A percentile compares a stretch with the other conserved stretches of the same genome.
These are phyloP conservation scores for Tolypocladium tropicale DNA, from an alignment of 2,329 filamentous ascomycete species.

Conservation along the genomic window DNA sequence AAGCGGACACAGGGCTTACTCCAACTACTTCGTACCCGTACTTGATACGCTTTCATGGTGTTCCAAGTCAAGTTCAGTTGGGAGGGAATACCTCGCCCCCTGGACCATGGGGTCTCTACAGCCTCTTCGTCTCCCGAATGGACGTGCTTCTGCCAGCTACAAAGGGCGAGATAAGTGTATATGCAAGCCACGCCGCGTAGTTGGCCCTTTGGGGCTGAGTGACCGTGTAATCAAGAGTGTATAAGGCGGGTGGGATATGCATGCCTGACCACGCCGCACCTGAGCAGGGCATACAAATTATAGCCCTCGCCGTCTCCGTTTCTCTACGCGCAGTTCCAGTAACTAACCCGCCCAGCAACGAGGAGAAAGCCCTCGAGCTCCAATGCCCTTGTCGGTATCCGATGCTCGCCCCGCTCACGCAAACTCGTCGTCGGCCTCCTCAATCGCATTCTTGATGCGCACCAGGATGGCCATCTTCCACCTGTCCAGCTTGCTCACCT, in stretches of 20 bases:
- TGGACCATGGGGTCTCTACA: too few species aligned
- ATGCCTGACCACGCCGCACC: neutral
- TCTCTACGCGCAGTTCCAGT: neutral
- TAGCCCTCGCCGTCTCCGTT: neutral
- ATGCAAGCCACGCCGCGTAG: neutral
- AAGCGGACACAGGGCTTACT: too few species aligned
- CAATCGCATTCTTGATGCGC: conserved; percentile 74
- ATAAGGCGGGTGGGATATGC: neutral
- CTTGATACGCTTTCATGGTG: too few species aligned
- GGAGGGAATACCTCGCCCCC: too few species aligned
- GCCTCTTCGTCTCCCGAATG: neutral
- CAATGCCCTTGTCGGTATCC: neutral
- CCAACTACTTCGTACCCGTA: too few species aligned
- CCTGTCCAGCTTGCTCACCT: conserved; percentile 87
- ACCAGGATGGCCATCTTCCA: conserved; percentile 89
- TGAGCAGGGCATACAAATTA: neutral
- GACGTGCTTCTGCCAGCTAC: neutral
- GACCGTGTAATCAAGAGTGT: neutral
- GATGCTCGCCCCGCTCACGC: conserved; percentile 14
- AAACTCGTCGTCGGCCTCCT: conserved; percentile 39
- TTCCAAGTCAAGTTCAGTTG: too few species aligned
- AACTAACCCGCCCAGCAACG: neutral
- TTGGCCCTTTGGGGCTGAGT: neutral
- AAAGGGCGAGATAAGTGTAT: neutral
- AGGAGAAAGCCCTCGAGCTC: neutral